phyloP scores from a whole-genome alignment of 176 grass and related monocot genomes.

The Bromus sterilis region DNA sequence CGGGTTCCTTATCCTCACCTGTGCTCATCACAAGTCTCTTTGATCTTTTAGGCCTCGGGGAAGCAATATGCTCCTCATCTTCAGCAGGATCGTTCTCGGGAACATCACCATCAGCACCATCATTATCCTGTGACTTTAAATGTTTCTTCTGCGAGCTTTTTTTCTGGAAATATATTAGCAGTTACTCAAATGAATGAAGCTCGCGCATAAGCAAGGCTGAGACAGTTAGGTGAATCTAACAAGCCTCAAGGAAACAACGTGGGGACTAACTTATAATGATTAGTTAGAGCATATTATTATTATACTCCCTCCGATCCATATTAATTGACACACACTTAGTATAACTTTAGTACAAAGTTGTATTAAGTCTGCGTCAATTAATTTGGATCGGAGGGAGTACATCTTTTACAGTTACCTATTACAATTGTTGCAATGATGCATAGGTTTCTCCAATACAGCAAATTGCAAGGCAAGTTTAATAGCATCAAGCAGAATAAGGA shows the following conservation, averaged over 20 bases:
- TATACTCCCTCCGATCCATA: too few species aligned
- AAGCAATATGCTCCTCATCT: conserved; percentile 35
- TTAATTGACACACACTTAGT: too few species aligned
- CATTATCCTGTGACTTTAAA: conserved; percentile 32
- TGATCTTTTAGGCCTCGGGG: conserved; percentile 67
- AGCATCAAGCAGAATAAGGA: neutral
- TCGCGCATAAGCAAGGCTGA: neutral
- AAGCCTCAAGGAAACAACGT: neutral
- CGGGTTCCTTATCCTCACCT: conserved; percentile 33
- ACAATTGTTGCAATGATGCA: neutral
- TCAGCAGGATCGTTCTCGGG: conserved; percentile 19
- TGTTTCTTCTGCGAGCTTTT: conserved; percentile 61
- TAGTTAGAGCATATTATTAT: neutral
- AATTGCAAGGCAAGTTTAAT: neutral
- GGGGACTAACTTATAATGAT: neutral
- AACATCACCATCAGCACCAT: conserved; percentile 28
- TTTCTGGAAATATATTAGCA: conserved; percentile 41
- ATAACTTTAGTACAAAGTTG: too few species aligned
- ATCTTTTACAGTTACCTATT: neutral
- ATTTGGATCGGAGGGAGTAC: too few species aligned
- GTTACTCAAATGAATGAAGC: neutral
- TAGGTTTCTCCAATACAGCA: neutral
- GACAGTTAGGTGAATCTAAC: neutral
- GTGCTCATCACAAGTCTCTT: conserved; percentile 52
- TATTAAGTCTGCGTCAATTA: too few species aligned